phyloP scores from a whole-genome alignment of 2,329 filamentous ascomycete genomes.

The Scolecobasidium constrictum region DNA sequence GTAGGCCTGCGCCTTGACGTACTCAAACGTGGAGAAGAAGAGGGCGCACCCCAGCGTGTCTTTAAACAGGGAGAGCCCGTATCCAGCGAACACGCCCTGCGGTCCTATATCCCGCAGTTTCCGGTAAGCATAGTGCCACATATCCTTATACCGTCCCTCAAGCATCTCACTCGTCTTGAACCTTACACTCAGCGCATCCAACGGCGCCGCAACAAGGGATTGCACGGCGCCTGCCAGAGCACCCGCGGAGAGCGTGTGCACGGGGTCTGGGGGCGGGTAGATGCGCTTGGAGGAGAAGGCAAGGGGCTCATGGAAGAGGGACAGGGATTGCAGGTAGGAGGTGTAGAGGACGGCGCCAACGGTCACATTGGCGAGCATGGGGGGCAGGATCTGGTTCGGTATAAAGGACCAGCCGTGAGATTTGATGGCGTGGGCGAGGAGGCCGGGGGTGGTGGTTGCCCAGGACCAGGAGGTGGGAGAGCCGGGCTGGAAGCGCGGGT shows the following conservation, averaged over 20 bases:
- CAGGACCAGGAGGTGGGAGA: slow-evolving; percentile 46
- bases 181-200: slow-evolving; percentile 65
- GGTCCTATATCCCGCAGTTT: slow-evolving; percentile 62
- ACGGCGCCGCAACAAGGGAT: slow-evolving; percentile 59
- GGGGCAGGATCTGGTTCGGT: slow-evolving; percentile 66
- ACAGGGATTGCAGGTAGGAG: slow-evolving; percentile 61
- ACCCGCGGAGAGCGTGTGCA: slow-evolving; percentile 58
- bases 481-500: slow-evolving; percentile 38
- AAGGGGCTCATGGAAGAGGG: slow-evolving; percentile 54
- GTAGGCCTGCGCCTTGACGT: slow-evolving; percentile 62
- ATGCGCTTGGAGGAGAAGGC: slow-evolving; percentile 49
- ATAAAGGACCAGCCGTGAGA: slow-evolving; percentile 65
- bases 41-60: slow-evolving; percentile 58
- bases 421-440: slow-evolving; percentile 55
- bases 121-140: slow-evolving; percentile 61
- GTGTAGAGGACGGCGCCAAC: slow-evolving; percentile 69
- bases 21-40: slow-evolving; percentile 69
- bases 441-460: slow-evolving; percentile 56
- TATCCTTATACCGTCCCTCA: slow-evolving; percentile 46
- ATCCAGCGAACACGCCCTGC: slow-evolving; percentile 64
- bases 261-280: slow-evolving; percentile 56
- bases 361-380: slow-evolving; percentile 61
- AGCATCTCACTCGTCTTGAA: slow-evolving; percentile 54
- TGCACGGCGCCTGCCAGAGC: slow-evolving; percentile 59
- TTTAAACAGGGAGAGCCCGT: slow-evolving; percentile 56